Evolutionary conservation across 495 filamentous ascomycete genomes (phyloP), one percentile per base, ranked within the genome.

Genomic region (Podospora fimiseda): DNA sequence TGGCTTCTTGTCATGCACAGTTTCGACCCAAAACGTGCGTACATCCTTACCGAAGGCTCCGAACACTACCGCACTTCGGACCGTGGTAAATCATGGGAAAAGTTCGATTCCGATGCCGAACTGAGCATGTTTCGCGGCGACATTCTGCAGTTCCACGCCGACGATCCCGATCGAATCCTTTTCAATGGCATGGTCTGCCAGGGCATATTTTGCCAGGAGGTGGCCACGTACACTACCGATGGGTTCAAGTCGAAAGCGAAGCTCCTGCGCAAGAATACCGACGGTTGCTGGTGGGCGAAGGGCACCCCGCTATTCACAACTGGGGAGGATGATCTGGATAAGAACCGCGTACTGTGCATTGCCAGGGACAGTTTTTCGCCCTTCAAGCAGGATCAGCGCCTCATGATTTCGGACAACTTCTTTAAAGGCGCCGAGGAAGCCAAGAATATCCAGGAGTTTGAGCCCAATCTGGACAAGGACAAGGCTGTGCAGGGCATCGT

Each of bases 251-350:
- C 75, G 7, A 63, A 74, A 36, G 75, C 80, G 24, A 75, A 85
- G 50, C 58, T 72, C 15, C 73, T 97, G 54, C 76, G 82, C 22
- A 73, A 77, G 23, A 74, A 79, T 41, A 85, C 86, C 2, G 73
- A 79, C 30, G 80, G 83, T 48, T 98, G 93, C 67, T 78, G 83
- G 53, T 98, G 89, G 84, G 93, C 92, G 9, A 85, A 85, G 49
- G 80, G 81, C 11, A 83, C 85, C 16, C 76, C 83, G 6, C 65
- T 82, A 39, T 96, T 96, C 65, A 80, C 75, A n/a, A 80, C 79
- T 2, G 80, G 81, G 52, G 68, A 82, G 40, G 63, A 73, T 0
- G 74, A 81, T 24, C 67, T 80, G 15, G 74, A 85, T 48, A 72
- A 79, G 6, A 73, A 87, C 53, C 80, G 88, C 33, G 73, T 89